Percentiles rank a stretch among this genome's conserved stretches.
These are phyloP conservation scores for Ramularia collo-cygni DNA, from an alignment of 2,329 filamentous ascomycete species.

Conservation along the genomic window DNA sequence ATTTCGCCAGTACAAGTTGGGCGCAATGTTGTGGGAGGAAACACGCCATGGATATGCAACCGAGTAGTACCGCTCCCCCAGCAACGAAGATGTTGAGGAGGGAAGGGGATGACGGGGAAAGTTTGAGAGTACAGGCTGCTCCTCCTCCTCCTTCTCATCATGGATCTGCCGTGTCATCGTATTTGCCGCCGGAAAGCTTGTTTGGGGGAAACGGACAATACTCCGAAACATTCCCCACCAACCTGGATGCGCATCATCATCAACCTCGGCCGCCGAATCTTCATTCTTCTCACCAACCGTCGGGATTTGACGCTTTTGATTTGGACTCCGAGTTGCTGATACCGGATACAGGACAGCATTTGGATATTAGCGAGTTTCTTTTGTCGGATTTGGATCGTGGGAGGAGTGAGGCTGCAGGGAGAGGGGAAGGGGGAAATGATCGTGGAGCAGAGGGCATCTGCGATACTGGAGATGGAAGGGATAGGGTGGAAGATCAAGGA, in stretches of 20 bases:
- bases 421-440: not conserved
- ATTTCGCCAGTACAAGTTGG: conserved; percentile 25
- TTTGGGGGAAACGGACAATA: not conserved
- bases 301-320: conserved; percentile 8
- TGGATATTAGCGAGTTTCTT: conserved; percentile 21
- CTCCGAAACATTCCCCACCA: conserved; percentile 1
- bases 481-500: too few species aligned
- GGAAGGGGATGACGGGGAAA: conserved; percentile 9
- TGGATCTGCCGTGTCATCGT: too few species aligned
- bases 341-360: conserved; percentile 7
- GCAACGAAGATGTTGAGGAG: conserved; percentile 13
- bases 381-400: conserved; percentile 18
- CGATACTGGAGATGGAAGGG: not conserved
- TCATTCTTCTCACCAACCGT: too few species aligned
- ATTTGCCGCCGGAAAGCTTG: not conserved
- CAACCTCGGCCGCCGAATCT: conserved; percentile 3
- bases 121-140: not conserved
- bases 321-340: conserved; percentile 9
- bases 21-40: conserved; percentile 29
- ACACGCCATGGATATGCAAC: conserved; percentile 24
- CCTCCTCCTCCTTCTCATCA: not conserved
- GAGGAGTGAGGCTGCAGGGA: not conserved
- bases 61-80: conserved; percentile 10
- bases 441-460: not conserved
- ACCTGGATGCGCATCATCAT: not conserved